These are phyloP conservation scores for Ganoderma sinense DNA, from an alignment of 1,284 basidiomycete species.

Conservation along the genomic window DNA sequence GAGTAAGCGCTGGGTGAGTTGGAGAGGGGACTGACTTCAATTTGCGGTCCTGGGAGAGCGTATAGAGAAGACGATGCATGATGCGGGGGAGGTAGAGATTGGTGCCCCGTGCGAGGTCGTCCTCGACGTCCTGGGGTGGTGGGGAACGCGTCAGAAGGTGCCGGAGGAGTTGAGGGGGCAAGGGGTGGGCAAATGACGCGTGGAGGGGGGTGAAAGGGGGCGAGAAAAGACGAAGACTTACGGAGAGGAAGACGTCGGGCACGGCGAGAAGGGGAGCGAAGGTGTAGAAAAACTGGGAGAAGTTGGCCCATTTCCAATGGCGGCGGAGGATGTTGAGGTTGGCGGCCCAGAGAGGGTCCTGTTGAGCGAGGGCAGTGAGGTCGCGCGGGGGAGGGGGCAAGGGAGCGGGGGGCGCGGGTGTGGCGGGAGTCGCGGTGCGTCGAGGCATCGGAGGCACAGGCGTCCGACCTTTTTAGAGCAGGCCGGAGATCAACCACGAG, in stretches of 20 bases:
- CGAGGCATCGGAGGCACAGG: slow-evolving; percentile 44
- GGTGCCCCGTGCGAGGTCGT: slow-evolving; percentile 70
- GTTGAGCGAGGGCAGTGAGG: slow-evolving; percentile 29
- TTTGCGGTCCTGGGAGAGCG: slow-evolving; percentile 82
- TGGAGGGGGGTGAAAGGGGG: slow-evolving; percentile 20
- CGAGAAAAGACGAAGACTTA: slow-evolving; percentile 47
- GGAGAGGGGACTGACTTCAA: slow-evolving; percentile 62
- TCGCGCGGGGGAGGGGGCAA: slow-evolving; percentile 37
- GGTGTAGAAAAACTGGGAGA: slow-evolving; percentile 83
- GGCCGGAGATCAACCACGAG: slow-evolving; percentile 32
- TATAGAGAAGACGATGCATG: slow-evolving; percentile 75
- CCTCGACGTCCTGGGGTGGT: slow-evolving; percentile 71
- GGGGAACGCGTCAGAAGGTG: slow-evolving; percentile 26
- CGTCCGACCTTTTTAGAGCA: slow-evolving; percentile 39
- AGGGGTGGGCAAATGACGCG: slow-evolving; percentile 13
- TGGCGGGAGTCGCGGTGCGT: slow-evolving; percentile 40
- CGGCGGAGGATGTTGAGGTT: slow-evolving; percentile 58
- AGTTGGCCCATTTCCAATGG: slow-evolving; percentile 87
- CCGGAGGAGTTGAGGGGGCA: slow-evolving; percentile 11
- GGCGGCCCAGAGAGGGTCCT: slow-evolving; percentile 45
- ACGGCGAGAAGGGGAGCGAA: slow-evolving; percentile 73
- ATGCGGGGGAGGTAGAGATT: slow-evolving; percentile 71
- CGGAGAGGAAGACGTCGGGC: slow-evolving; percentile 67
- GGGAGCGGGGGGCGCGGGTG: slow-evolving; percentile 35
- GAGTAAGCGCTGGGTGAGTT: slow-evolving; percentile 23